These are phyloP conservation scores for Teunomyces stri DNA, from an alignment of 805 yeast species.

Conservation along the genomic window DNA sequence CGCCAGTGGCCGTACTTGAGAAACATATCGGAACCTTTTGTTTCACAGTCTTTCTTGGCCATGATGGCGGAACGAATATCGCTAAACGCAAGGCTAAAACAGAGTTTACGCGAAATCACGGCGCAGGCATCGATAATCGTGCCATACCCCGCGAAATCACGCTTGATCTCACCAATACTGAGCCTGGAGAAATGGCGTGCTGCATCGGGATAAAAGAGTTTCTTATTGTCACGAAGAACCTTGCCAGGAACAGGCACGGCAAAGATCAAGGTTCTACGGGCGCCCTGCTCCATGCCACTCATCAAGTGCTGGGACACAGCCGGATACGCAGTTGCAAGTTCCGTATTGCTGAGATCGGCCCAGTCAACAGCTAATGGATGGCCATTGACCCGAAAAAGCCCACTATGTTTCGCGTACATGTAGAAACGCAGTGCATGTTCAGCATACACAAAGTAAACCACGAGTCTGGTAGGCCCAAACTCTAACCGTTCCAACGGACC, in stretches of 20 bases:
- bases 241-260: conserved; percentile 24
- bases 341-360: conserved; percentile 32
- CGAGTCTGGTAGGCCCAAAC: conserved; percentile 29
- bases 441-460: conserved; percentile 51
- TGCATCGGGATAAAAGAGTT: conserved; percentile 43
- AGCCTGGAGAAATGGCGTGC: conserved; percentile 40
- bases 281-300: conserved; percentile 41
- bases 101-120: conserved; percentile 61
- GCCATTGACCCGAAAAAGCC: conserved; percentile 62
- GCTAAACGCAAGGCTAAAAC: conserved; percentile 58
- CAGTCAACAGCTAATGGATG: conserved; percentile 45
- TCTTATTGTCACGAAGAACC: conserved; percentile 19
- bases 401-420: conserved; percentile 46
- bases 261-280: conserved; percentile 54
- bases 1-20: conserved; percentile 58
- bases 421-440: conserved; percentile 55
- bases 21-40: conserved; percentile 31
- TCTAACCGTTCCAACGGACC: conserved; percentile 64
- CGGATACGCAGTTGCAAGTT: conserved; percentile 17
- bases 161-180: conserved; percentile 40
- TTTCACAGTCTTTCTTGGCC: conserved; percentile 44
- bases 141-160: conserved; percentile 59
- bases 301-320: conserved; percentile 21
- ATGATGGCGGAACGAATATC: conserved; percentile 58
- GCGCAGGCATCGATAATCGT: conserved; percentile 60